phyloP scores from a whole-genome alignment of 176 grass and related monocot species.

The Eleusine coracana region DNA sequence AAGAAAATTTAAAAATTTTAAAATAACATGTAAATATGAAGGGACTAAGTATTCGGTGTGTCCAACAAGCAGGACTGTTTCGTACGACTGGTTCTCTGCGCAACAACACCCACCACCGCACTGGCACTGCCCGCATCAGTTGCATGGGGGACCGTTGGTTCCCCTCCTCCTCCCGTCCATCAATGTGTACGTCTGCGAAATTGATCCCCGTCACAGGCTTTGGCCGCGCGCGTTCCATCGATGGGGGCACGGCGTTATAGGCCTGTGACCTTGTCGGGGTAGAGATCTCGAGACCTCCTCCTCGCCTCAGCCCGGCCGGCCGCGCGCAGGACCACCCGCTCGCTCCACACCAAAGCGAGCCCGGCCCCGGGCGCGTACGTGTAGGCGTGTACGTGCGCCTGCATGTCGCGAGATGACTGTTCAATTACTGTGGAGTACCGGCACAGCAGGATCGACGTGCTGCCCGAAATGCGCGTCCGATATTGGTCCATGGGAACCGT shows the following conservation, averaged over 20 bases:
- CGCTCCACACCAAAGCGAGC: neutral
- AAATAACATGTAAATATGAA: too few relatives aligned
- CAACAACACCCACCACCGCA: neutral
- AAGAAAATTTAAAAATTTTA: too few relatives aligned
- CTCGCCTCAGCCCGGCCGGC: neutral
- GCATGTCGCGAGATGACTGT: too few relatives aligned
- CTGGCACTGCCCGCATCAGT: neutral
- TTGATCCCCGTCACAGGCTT: slow-evolving; percentile 61
- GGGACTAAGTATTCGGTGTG: too few relatives aligned
- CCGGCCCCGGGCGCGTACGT: too few relatives aligned
- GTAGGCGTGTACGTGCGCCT: too few relatives aligned
- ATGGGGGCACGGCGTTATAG: slow-evolving; percentile 60
- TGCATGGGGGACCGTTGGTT: slow-evolving; percentile 6
- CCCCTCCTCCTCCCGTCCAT: slow-evolving; percentile 29
- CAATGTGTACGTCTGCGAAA: slow-evolving; percentile 42
- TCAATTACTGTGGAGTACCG: too few relatives aligned
- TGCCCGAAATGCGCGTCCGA: too few relatives aligned
- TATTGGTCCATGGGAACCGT: too few relatives aligned
- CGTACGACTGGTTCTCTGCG: neutral
- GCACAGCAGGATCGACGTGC: too few relatives aligned
- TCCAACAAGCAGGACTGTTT: too few relatives aligned
- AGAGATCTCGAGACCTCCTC: slow-evolving; percentile 48
- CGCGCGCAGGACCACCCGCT: neutral
- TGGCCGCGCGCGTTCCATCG: slow-evolving; percentile 35
- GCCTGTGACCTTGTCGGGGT: slow-evolving; percentile 55